Base-by-base conservation (phyloP, 371 early-diverging fungal genomes). In the Phascolomyces articulosus region DNA sequence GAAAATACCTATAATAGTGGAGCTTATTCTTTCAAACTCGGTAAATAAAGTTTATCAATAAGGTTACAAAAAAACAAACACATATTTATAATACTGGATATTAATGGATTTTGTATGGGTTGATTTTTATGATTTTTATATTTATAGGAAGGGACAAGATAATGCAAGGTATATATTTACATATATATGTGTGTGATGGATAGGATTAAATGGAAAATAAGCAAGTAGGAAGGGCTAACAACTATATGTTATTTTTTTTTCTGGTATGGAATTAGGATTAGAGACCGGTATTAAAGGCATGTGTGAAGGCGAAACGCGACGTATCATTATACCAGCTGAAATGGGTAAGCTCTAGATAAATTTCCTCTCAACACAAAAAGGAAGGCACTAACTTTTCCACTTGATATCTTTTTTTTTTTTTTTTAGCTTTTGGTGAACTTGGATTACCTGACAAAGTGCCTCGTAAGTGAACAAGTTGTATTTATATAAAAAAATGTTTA, bases 231-330 rank as follows among this genome's bases (percentile, higher is more conserved):
- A 9, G 11, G 34, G 11, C 34, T 34, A 11, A 34, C 34, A 34
- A 34, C 34, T 34, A n/a, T n/a, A n/a, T n/a, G n/a, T n/a, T n/a
- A n/a, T 34, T 34, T 34, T 2, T 24, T 21, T 28, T 28, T 40
- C 18, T 29, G 18, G 2, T 44, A 13, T 29, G 38, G 34, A 21
- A 16, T 11, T 40, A 75, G 90, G 91, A 23, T 79, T 89, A 75
- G 88, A 91, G 44, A 70, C 87, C 44, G 92, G 91, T n/a, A 70
- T 92, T 23, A 61, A 85, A 38, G 90, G 80, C 64, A 92, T 92
- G 92, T 87, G 88, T 55, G 70, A 81, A 18, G 91, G 89, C 55
- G 89, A 90, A 70, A 81, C 87, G 58, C 72, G 91, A 23, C 79
- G 82, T 55, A 67, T 92, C n/a, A 67, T 79, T 29, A 87, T 91